Conservation (phyloP, 352 stramenopile genomes). For the Plasmopara viticola region DNA sequence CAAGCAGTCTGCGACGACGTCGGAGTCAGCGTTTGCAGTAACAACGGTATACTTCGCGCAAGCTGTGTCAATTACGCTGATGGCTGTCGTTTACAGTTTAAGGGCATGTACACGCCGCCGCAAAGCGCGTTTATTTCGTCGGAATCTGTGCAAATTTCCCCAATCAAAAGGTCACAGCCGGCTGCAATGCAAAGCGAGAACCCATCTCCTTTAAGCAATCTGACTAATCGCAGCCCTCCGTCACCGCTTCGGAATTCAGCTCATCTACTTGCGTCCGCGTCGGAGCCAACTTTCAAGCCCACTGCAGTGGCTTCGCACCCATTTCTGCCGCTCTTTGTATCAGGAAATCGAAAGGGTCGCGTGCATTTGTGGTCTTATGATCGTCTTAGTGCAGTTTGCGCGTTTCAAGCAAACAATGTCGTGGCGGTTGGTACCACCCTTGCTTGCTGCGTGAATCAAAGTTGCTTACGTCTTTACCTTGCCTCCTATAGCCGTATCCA, state of each 20-base stretch:
- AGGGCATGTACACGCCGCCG: conserved; percentile 64
- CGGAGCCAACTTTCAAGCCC: conserved; percentile 59
- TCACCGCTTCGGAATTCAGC: conserved; percentile 25
- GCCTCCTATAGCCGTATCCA: conserved; percentile 40
- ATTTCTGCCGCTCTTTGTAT: conserved; percentile 73
- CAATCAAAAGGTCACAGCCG: conserved; percentile 20
- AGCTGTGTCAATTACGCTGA: conserved; percentile 62
- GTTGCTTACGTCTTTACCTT: neutral
- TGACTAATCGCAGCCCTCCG: conserved; percentile 18
- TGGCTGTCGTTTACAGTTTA: conserved; percentile 73
- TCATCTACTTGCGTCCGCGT: conserved; percentile 28
- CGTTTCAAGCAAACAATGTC: conserved; percentile 63
- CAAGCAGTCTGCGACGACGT: conserved; percentile 37
- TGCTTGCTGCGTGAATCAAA: too few species aligned
- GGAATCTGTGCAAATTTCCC: conserved; percentile 16
- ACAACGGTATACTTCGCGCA: conserved; percentile 65
- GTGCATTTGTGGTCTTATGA: conserved; percentile 84
- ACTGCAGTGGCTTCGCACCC: conserved; percentile 69
- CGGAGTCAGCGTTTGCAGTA: conserved; percentile 71
- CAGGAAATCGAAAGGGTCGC: conserved; percentile 71
- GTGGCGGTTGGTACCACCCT: conserved; percentile 34
- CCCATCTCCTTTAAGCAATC: conserved; percentile 19
- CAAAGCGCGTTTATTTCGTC: conserved; percentile 34
- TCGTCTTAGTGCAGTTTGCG: conserved; percentile 57
- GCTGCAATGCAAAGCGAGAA: conserved; percentile 15